Percentiles rank a stretch among this genome's conserved stretches.
These are phyloP conservation scores for Euclidium syriacum DNA, from an alignment of 345 rosid genomes.

Conservation along the genomic window DNA sequence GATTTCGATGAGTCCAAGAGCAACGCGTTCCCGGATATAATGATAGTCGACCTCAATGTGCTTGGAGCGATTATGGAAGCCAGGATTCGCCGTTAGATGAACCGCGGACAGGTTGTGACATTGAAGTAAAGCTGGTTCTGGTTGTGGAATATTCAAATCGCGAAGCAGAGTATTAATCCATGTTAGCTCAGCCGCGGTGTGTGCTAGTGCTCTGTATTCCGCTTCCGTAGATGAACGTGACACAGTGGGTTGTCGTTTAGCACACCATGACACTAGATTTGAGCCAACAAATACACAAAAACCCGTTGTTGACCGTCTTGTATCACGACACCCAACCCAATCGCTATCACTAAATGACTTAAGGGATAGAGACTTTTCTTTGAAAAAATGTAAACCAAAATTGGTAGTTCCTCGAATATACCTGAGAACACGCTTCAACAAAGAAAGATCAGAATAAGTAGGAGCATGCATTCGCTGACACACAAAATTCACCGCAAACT, in stretches of 20 bases:
- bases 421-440: neutral
- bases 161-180: neutral
- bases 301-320: neutral
- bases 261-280: neutral
- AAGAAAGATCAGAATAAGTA: neutral
- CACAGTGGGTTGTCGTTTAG: neutral
- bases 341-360: neutral
- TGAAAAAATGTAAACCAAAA: neutral
- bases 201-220: neutral
- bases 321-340: neutral
- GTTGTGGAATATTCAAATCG: neutral
- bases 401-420: neutral
- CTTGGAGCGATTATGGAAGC: neutral
- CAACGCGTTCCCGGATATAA: neutral
- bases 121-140: neutral
- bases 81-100: neutral
- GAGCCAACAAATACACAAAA: neutral
- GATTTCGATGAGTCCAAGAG: neutral
- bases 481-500: neutral
- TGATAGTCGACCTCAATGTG: neutral
- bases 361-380: neutral
- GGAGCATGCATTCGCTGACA: constrained; percentile 13
- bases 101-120: neutral
- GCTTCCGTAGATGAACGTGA: neutral
- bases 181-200: neutral